Base-by-base conservation (phyloP, 805 yeast species). In the Pichia nanzhaoensis region DNA sequence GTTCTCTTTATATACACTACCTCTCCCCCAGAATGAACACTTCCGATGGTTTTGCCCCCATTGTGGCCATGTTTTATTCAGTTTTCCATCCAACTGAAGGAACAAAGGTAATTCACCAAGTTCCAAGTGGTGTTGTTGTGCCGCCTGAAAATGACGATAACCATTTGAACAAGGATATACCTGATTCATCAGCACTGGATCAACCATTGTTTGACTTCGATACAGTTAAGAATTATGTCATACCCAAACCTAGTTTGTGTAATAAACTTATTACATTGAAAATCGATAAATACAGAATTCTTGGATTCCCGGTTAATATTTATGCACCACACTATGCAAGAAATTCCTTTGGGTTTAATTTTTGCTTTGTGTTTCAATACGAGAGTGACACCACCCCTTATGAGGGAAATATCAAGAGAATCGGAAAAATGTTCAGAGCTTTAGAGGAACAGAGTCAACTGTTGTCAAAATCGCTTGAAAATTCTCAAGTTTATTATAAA, bases 61-160 rank as follows among this genome's bases (percentile, higher is more conserved):
- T 93, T 16, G 72, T 78, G 46, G 93, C 96, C 2, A 70, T 89
- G 37, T 90, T 93, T 61, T 93, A 87, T 62, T 80, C 96, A 0
- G 87, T 86, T 0, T 93, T 93, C 64, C 97, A 93, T 56, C 97
- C 97, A 0, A 85, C 93, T 0, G 95, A 89, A 57, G 99, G 99
- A 1, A 83, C 98, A 0, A 88, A 89, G 64, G 90, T 91, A 5
- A 75, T 85, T 5, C 85, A 84, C 56, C 96, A 93, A 60, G 95
- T 88, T 0, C 99, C 99, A 2, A 78, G 80, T 34, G 86, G 88
- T 5, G 70, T 84, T 4, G 76, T 81, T 21, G 71, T 70, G 6
- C 71, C 71, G 5, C 64, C 60, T 32, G 56, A 42, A 41, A 60
- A 45, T 53, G 39, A 50, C 16, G 66, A 63, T 19, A 46, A 46